Percentiles rank a stretch among this genome's conserved stretches.
Evolutionary conservation across 257 asterid genomes (phyloP).

Genomic region (Datura wrightii): DNA sequence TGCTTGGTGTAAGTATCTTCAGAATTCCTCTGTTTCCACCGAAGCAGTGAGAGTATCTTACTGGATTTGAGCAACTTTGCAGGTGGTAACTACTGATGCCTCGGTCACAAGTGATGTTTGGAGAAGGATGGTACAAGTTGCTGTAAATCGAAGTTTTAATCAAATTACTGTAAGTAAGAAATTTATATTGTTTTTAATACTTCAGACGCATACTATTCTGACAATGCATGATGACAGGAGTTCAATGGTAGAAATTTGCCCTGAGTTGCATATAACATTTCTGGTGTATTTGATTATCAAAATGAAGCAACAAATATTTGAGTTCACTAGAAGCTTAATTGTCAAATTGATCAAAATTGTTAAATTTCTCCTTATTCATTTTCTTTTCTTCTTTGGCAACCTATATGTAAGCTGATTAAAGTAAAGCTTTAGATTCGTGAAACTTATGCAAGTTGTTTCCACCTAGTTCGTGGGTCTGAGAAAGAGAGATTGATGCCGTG

Average conservation of each 20-base stretch:
- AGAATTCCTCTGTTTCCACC: slow-evolving; percentile 20
- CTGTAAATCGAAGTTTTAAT: slow-evolving; percentile 94
- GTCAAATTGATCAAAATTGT: background rate
- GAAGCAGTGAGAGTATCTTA: background rate
- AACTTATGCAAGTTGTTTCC: slow-evolving; percentile 20
- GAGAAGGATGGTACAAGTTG: slow-evolving; percentile 86
- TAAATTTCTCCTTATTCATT: background rate
- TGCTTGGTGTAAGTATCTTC: slow-evolving; percentile 84
- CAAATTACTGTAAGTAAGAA: slow-evolving; percentile 78
- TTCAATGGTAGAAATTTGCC: background rate
- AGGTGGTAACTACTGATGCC: slow-evolving; percentile 98
- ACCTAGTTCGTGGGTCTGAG: background rate
- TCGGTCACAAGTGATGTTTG: slow-evolving; percentile 80
- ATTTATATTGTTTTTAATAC: background rate
- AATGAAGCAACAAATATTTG: background rate
- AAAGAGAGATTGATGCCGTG: background rate
- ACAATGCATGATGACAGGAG: background rate
- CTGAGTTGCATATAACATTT: background rate
- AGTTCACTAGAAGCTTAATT: background rate
- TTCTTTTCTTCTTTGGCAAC: background rate
- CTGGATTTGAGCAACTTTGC: slow-evolving; percentile 34
- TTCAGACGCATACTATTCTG: background rate
- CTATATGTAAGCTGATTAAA: background rate
- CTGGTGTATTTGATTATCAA: background rate
- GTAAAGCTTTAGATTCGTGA: slow-evolving; percentile 7